These are phyloP conservation scores for Vitis labrusca DNA, from an alignment of 164 flowering plant species.

Conservation along the genomic window DNA sequence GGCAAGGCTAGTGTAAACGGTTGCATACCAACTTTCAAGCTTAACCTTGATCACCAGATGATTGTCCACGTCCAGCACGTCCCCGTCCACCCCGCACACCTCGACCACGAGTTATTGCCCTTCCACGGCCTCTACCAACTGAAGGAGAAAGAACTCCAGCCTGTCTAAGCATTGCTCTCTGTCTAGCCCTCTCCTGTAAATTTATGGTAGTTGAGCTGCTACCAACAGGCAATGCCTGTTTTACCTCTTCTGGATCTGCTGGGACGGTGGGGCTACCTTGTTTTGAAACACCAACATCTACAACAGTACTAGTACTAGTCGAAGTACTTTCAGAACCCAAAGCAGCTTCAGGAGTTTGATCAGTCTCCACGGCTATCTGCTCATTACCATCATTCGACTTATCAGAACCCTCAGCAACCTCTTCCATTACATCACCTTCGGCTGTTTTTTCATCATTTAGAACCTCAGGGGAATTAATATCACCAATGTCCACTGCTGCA, in stretches of 20 bases:
- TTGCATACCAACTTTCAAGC: not conserved
- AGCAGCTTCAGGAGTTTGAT: conserved; percentile 31
- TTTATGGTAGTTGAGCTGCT: conserved; percentile 41
- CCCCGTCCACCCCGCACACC: conserved; percentile 32
- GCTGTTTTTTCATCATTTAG: conserved; percentile 44
- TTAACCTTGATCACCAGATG: conserved; percentile 26
- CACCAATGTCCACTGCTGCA: conserved; percentile 28
- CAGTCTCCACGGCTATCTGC: conserved; percentile 29
- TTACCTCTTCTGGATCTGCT: conserved; percentile 37
- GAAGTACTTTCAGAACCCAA: conserved; percentile 22
- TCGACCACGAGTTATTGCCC: conserved; percentile 37
- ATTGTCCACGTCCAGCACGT: conserved; percentile 22
- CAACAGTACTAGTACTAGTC: conserved; percentile 17
- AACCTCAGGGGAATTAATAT: conserved; percentile 29
- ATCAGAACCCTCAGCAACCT: conserved; percentile 42
- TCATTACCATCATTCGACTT: conserved; percentile 40
- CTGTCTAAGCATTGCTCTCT: conserved; percentile 46
- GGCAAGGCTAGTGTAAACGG: too few species aligned
- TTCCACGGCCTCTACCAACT: conserved; percentile 53
- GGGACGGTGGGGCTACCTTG: conserved; percentile 15
- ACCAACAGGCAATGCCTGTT: conserved; percentile 29
- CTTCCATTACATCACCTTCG: conserved; percentile 38
- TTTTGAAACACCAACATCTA: conserved; percentile 21
- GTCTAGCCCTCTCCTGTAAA: conserved; percentile 57
- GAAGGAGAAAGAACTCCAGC: conserved; percentile 38